Base-by-base conservation (phyloP, 73 alveolate genomes). In the Symbiodinium natans region DNA sequence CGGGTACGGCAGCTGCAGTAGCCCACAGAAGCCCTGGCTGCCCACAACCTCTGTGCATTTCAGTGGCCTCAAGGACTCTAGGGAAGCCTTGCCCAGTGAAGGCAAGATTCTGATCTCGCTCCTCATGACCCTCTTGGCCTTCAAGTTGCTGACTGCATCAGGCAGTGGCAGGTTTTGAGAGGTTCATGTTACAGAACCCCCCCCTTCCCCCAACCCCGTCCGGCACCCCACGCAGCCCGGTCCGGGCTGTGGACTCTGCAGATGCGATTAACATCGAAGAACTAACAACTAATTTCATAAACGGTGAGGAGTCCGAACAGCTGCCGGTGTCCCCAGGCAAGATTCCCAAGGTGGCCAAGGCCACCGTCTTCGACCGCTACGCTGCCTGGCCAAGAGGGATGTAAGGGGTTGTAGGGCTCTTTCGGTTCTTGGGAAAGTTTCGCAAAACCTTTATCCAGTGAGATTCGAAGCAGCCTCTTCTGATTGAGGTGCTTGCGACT, bases 291-390 rank as follows among this genome's bases (percentile, higher is more conserved):
- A n/a, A n/a, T n/a, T n/a, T n/a, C n/a, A n/a, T n/a, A n/a, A n/a
- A n/a, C n/a, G n/a, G n/a, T n/a, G n/a, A n/a, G n/a, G n/a, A n/a
- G n/a, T n/a, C n/a, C n/a, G n/a, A n/a, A n/a, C n/a, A n/a, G n/a
- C n/a, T n/a, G n/a, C n/a, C n/a, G n/a, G n/a, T n/a, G n/a, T n/a
- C n/a, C 13, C 23, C 89, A 90, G 97, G 97, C 43, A 90, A 90
- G 97, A 90, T 90, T 36, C 97, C 97, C 41, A 90, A 90, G 77
- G 97, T 90, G 56, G 97, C 97, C 40, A 90, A 90, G 41, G 97
- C 97, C 34, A 90, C 97, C 52, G 71, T 90, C 97, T 90, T 90
- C n/a, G 97, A 90, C 52, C 97, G 97, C 23, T 90, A 90, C 40
- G 97, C 54, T 25, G 54, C 96, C 36, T 29, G 88, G 34, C 71